Evolutionary conservation across 2,329 filamentous ascomycete genomes (phyloP).

Genomic region (Talaromyces atroroseus): DNA sequence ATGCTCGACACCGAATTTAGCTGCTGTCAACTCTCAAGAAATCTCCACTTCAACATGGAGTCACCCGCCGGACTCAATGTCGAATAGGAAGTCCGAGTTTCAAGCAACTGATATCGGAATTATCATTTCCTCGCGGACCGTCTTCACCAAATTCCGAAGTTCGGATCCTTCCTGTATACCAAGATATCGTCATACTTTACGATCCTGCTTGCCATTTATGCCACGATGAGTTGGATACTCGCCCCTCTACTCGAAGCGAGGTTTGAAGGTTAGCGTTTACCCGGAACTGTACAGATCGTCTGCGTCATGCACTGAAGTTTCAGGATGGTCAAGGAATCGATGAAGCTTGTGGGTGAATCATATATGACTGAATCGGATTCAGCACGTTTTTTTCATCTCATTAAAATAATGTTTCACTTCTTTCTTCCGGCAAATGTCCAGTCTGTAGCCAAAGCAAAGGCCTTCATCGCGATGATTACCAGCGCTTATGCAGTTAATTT

Average conservation of each 20-base stretch:
- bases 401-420: background rate
- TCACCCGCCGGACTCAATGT: background rate
- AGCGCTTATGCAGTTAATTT: background rate
- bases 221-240: too few species aligned
- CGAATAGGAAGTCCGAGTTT: background rate
- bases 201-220: background rate
- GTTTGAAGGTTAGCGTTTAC: too few species aligned
- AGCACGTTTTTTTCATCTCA: background rate
- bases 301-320: background rate
- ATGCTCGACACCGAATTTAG: background rate
- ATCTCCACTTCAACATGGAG: background rate
- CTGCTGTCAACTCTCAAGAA: background rate
- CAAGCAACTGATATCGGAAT: too few species aligned
- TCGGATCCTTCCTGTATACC: too few species aligned
- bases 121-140: too few species aligned
- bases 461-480: background rate
- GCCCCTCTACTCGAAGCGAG: too few species aligned
- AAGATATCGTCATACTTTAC: background rate
- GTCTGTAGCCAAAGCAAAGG: background rate
- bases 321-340: background rate
- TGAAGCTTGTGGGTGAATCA: background rate
- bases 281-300: too few species aligned
- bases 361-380: background rate
- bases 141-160: too few species aligned
- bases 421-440: background rate